Base-by-base conservation (phyloP, 2,329 filamentous ascomycete genomes). In the Cercospora brassicicola region DNA sequence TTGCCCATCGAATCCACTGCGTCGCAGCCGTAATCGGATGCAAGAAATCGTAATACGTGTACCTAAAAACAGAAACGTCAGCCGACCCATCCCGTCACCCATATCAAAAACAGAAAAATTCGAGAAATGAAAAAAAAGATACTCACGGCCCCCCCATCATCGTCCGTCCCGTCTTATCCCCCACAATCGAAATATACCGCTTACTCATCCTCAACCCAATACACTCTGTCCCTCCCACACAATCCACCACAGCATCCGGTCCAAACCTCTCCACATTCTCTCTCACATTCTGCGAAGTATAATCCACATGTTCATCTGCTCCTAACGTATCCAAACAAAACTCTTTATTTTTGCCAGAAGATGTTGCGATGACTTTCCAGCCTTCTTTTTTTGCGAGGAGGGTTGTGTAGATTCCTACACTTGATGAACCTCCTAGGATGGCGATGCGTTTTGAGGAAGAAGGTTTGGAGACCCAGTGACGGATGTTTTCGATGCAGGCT, bases 241-340 rank as follows among this genome's bases (percentile, higher is more conserved):
- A 88, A 77, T 90, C 89, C 9, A 91, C 81, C 0, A 86, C 82
- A 28, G 87, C 81, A 62, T 82, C 80, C 74, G 85, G 90, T 2
- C 84, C 78, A 9, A 80, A n/a, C n/a, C n/a, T n/a, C n/a, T n/a
- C n/a, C n/a, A n/a, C n/a, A n/a, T n/a, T n/a, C n/a, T n/a, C n/a
- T n/a, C 83, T 74, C 1, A 90, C 79, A 73, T 88, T 79, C 51
- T 71, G 62, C 0, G 78, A 77, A 15, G 84, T 86, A 74, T 91
- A 90, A 73, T 90, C 87, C 57, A 90, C 81, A 57, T 90, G 84
- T 70, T 87, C 85, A 72, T 90, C 87, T 11, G 89, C 89, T 1
- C 88, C 88, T 3, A 91, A 77, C 3, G 79, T 79, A 65, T 82
- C 39, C 26, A 67, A 81, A 69, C 87, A 87, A 5, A 91, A 79